Base-by-base conservation (phyloP, 2,329 filamentous ascomycete genomes). In the Raffaelea arxii region DNA sequence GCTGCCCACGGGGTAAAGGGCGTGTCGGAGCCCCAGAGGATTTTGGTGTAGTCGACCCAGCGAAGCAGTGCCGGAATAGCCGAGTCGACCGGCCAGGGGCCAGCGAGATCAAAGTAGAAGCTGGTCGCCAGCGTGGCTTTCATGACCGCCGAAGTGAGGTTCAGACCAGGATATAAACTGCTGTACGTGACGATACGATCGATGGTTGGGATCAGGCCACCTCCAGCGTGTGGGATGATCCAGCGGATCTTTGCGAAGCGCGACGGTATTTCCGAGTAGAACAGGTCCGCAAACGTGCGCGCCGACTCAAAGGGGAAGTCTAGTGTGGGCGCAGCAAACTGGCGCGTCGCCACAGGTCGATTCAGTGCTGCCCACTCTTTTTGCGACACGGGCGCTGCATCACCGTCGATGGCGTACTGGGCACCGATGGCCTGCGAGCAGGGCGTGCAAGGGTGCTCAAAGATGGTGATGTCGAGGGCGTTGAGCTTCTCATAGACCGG, bases 381-480 rank as follows among this genome's bases (percentile, higher is more conserved):
- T 11, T 16, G 6, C 11, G 47, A n/a, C 4, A 46, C 43, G 11
- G 52, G 36, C 3, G 30, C 16, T 14, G 43, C 37, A 5, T 39
- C 23, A 2, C 44, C 50, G 35, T 54, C 42, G 19, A 47, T 52
- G 2, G 36, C 27, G 12, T 49, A 56, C 2, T 19, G 21, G 6
- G 35, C 9, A 6, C 43, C 25, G 24, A 53, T 52, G 9, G 25
- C 37, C 25, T 57, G 58, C 3, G 65, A 66, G 47, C 64, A 69
- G 0, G 69, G 70, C n/a, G 62, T 71, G 1, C 72, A 77, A 1
- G 73, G 74, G 46, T 79, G 75, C 40, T 77, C 68, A 55, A 79
- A 78, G 1, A 77, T 61, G 2, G 64, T 68, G 0, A 69, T 69
- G 4, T 68, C 61, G 2, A 70, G 56, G 3, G 57, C 52, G 46